These are phyloP conservation scores for Capsicum rhomboideum DNA, from an alignment of 257 asterid species.

Conservation along the genomic window DNA sequence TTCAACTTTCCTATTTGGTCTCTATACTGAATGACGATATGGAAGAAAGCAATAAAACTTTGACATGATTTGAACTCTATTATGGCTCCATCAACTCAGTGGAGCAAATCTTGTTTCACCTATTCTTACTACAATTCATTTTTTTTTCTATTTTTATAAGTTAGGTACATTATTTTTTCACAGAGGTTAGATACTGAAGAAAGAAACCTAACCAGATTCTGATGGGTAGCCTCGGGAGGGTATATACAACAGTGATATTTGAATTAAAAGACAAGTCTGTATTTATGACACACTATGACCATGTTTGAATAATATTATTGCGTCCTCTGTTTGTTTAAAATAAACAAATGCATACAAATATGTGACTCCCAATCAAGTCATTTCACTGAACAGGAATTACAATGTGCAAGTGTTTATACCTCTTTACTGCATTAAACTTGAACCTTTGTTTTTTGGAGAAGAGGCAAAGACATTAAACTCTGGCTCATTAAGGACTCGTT, in stretches of 20 bases:
- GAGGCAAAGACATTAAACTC: neutral
- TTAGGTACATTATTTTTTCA: neutral
- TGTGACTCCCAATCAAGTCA: neutral
- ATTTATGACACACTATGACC: neutral
- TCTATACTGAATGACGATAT: neutral
- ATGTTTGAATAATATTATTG: neutral
- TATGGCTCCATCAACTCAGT: neutral
- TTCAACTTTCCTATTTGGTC: neutral
- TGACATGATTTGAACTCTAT: neutral
- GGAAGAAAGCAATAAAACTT: neutral
- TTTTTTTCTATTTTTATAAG: neutral
- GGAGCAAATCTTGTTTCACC: neutral
- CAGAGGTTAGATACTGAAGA: neutral
- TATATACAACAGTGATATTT: neutral
- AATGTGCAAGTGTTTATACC: too few species aligned
- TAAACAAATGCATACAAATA: neutral
- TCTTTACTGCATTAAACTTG: neutral
- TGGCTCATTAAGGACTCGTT: too few species aligned
- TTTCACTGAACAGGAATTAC: neutral
- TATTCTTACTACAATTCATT: neutral
- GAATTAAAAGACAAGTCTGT: neutral
- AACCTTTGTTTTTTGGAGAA: neutral
- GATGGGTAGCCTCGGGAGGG: neutral
- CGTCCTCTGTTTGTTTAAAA: neutral
- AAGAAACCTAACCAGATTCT: constrained; percentile 1